These are phyloP conservation scores for Exophiala spinifera DNA, from an alignment of 2,329 filamentous ascomycete genomes.

Conservation along the genomic window DNA sequence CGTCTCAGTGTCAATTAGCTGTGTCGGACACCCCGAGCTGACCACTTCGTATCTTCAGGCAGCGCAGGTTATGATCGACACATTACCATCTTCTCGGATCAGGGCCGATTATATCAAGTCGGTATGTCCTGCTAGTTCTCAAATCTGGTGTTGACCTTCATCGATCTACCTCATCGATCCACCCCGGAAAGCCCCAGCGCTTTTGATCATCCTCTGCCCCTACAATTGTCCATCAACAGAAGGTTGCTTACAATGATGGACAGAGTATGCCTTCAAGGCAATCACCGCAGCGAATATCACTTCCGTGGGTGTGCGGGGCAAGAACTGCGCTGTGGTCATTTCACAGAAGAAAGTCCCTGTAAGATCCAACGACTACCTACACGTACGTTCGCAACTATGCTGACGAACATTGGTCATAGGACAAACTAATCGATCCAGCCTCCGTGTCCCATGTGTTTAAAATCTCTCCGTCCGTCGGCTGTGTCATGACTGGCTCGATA, in stretches of 20 bases:
- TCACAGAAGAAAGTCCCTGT: slow-evolving; percentile 99
- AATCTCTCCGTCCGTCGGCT: slow-evolving; percentile 92
- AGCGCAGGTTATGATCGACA: slow-evolving; percentile 94
- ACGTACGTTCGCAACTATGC: slow-evolving; percentile 25
- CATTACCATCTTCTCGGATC: slow-evolving; percentile 99
- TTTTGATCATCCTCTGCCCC: not conserved
- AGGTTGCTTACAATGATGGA: slow-evolving; percentile 27
- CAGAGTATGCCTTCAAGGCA: slow-evolving; percentile 99
- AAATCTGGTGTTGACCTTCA: not conserved
- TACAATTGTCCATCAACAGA: slow-evolving; percentile 1
- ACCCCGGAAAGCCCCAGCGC: not conserved
- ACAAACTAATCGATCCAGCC: slow-evolving; percentile 96
- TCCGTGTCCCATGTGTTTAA: slow-evolving; percentile 98
- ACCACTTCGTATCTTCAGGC: slow-evolving; percentile 49
- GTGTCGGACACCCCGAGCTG: slow-evolving; percentile 28
- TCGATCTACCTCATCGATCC: not conserved
- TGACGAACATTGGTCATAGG: slow-evolving; percentile 54
- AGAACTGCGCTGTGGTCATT: slow-evolving; percentile 93
- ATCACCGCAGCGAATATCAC: slow-evolving; percentile 99
- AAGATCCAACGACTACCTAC: slow-evolving; percentile 37
- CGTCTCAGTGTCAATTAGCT: slow-evolving; percentile 27
- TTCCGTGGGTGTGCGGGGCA: slow-evolving; percentile 90
- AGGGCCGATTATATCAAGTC: slow-evolving; percentile 98
- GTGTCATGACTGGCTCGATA: slow-evolving; percentile 98
- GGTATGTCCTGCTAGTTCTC: slow-evolving; percentile 60